These are phyloP conservation scores for Aspergillus cavernicola DNA, from an alignment of 495 filamentous ascomycete genomes.

Conservation along the genomic window DNA sequence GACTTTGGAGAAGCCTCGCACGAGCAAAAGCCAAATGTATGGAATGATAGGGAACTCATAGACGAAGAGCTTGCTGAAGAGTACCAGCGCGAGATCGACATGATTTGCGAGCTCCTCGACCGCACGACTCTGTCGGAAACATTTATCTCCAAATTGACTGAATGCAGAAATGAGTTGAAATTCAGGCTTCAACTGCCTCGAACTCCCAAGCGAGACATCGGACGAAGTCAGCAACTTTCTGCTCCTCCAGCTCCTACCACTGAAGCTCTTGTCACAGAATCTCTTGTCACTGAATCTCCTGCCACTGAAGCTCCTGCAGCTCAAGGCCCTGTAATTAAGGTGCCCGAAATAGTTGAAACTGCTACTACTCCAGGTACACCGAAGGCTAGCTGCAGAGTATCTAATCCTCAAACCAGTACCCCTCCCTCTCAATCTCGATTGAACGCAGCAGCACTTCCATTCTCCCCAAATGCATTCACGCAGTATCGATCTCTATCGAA, in stretches of 20 bases:
- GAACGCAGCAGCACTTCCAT: constrained; percentile 10
- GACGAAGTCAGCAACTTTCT: not conserved
- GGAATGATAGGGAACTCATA: not conserved
- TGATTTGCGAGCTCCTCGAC: constrained; percentile 16
- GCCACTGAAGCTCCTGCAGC: not conserved
- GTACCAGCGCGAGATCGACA: constrained; percentile 12
- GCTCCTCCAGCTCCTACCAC: not conserved
- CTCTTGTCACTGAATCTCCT: not conserved
- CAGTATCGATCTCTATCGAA: not conserved
- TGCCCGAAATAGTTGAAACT: not conserved
- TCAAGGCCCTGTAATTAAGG: not conserved
- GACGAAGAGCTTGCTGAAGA: not conserved
- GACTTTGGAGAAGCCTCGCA: not conserved
- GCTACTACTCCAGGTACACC: not conserved
- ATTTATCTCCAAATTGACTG: constrained; percentile 5
- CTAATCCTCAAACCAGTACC: not conserved
- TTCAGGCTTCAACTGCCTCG: not conserved
- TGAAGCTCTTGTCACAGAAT: not conserved
- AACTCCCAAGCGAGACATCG: not conserved
- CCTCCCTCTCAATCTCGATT: constrained; percentile 4
- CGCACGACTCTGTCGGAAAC: constrained; percentile 7
- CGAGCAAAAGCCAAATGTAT: not conserved
- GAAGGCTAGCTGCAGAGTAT: not conserved
- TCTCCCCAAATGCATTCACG: constrained; percentile 4
- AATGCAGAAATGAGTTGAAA: constrained; percentile 14